phyloP scores from a whole-genome alignment of 768 basidiomycete species.

The Ramaria rubella region DNA sequence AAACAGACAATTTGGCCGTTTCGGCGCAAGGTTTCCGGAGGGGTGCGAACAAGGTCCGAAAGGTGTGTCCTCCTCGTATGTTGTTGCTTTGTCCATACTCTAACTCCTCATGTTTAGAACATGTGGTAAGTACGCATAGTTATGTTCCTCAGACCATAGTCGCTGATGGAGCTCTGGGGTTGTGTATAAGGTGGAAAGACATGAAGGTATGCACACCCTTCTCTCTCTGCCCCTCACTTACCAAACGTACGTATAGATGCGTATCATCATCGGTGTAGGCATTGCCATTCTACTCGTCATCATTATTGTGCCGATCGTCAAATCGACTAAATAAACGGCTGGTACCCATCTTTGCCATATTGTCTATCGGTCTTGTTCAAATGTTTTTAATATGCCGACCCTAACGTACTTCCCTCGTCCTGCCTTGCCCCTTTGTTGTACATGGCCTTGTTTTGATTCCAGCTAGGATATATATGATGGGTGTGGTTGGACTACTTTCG shows the following conservation, averaged over 20 bases:
- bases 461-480: not conserved
- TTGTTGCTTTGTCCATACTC: conserved; percentile 23
- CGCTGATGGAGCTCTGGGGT: conserved; percentile 6
- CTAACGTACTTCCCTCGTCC: not conserved
- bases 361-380: not conserved
- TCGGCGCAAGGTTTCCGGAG: conserved; percentile 99
- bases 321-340: conserved; percentile 52
- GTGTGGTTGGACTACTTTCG: not conserved
- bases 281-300: conserved; percentile 89
- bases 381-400: not conserved
- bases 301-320: conserved; percentile 92
- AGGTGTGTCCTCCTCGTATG: conserved; percentile 52
- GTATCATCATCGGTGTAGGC: conserved; percentile 89
- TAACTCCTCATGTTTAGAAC: conserved; percentile 45
- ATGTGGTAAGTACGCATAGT: conserved; percentile 71
- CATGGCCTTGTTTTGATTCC: not conserved
- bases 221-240: not conserved
- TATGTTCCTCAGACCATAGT: not conserved
- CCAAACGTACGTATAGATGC: conserved; percentile 56
- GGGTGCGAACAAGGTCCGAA: conserved; percentile 95
- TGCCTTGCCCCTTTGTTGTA: not conserved
- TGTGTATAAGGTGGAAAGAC: conserved; percentile 79
- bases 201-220: conserved; percentile 74
- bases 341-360: not conserved
- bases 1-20: conserved; percentile 89